phyloP scores from a whole-genome alignment of 2,329 filamentous ascomycete species.

The Cladosporium sp. region DNA sequence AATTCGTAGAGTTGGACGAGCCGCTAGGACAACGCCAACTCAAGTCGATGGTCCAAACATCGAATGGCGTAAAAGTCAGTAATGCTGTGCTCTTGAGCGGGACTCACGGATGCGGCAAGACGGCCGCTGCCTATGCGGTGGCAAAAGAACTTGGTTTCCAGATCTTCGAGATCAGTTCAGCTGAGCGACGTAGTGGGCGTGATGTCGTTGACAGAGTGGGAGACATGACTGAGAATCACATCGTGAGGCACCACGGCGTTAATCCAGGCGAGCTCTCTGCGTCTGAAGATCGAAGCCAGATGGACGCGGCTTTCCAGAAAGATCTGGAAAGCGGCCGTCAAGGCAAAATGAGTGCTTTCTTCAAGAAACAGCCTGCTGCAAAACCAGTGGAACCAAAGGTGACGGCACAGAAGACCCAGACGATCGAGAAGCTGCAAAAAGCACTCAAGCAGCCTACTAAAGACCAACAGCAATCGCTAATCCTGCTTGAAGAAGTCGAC shows the following conservation, averaged over 20 bases:
- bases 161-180: constrained; percentile 88
- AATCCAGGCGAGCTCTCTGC: constrained; percentile 20
- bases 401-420: constrained; percentile 17
- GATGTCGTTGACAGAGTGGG: constrained; percentile 89
- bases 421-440: constrained; percentile 21
- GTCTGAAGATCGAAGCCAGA: constrained; percentile 33
- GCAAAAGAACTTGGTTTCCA: constrained; percentile 90
- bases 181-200: constrained; percentile 75
- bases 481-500: constrained; percentile 90
- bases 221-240: constrained; percentile 93
- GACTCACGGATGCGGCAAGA: constrained; percentile 86
- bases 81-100: constrained; percentile 88
- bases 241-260: constrained; percentile 56
- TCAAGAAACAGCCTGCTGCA: constrained; percentile 49
- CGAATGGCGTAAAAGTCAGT: constrained; percentile 40
- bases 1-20: constrained; percentile 41
- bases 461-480: constrained; percentile 83
- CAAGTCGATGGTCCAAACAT: constrained; percentile 33
- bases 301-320: constrained; percentile 44
- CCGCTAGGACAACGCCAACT: constrained; percentile 14
- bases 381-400: constrained; percentile 24
- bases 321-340: constrained; percentile 65
- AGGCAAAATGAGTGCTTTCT: constrained; percentile 74
- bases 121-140: constrained; percentile 82
- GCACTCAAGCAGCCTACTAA: constrained; percentile 32